Percentiles rank a stretch among this genome's conserved stretches.
These are phyloP conservation scores for Eucalyptus viminalis DNA, from an alignment of 345 rosid genomes.

Conservation along the genomic window DNA sequence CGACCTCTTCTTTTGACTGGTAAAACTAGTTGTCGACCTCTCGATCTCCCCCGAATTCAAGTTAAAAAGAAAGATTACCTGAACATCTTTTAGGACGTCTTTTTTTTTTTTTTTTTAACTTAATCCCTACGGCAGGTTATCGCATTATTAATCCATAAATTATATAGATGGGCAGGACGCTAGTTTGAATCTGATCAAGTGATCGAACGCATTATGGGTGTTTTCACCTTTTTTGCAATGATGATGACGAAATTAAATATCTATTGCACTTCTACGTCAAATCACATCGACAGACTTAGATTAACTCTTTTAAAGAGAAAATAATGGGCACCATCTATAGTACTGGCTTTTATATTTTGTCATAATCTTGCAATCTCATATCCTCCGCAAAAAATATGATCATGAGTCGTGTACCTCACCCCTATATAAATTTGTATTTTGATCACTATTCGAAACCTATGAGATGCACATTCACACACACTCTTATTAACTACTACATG, in stretches of 20 bases:
- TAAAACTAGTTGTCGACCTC: not conserved
- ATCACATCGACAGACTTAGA: no score
- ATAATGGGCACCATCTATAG: no score
- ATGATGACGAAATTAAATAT: no score
- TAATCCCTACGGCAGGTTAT: not conserved
- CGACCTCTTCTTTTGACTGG: not conserved
- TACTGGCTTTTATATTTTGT: no score
- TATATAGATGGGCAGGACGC: not conserved
- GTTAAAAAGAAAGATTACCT: not conserved
- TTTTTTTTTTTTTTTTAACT: no score
- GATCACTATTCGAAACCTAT: not conserved
- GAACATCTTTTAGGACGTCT: not conserved
- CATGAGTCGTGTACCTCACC: rapidly evolving
- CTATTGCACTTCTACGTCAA: no score
- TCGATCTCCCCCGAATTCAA: not conserved
- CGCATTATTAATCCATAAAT: not conserved
- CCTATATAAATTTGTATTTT: no score
- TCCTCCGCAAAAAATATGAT: not conserved
- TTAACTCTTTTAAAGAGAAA: no score
- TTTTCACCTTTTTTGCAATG: no score
- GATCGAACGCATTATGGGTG: not conserved
- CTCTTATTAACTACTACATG: not conserved
- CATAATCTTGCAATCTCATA: rapidly evolving
- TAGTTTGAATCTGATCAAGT: no score
- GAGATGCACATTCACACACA: not conserved